Percentiles rank a stretch among this genome's conserved stretches.
phyloP scores from a whole-genome alignment of 2,329 filamentous ascomycete species.

The Pseudomassariella vexata region DNA sequence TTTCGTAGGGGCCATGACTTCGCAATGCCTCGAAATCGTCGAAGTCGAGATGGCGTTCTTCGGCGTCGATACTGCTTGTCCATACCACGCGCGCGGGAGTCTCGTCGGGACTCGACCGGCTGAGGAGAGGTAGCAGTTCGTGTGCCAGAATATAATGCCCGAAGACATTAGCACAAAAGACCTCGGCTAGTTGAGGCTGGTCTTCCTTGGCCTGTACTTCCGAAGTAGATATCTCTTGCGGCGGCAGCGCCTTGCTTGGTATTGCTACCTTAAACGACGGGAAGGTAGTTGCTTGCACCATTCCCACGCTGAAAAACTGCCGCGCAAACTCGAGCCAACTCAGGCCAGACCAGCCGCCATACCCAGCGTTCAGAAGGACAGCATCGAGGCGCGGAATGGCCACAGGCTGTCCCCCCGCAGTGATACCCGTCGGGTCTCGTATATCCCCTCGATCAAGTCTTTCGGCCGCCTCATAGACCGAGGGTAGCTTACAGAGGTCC shows the following conservation, averaged over 20 bases:
- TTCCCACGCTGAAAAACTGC: slow-evolving; percentile 50
- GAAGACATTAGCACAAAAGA: slow-evolving; percentile 91
- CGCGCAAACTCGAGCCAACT: slow-evolving; percentile 58
- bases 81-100: slow-evolving; percentile 69
- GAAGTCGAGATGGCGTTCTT: slow-evolving; percentile 44
- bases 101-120: slow-evolving; percentile 33
- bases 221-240: slow-evolving; percentile 24
- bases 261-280: slow-evolving; percentile 68
- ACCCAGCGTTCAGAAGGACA: slow-evolving; percentile 80
- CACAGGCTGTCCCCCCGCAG: slow-evolving; percentile 31
- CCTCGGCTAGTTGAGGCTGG: slow-evolving; percentile 64
- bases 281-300: slow-evolving; percentile 66
- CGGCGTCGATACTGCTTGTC: slow-evolving; percentile 76
- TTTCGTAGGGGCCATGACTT: slow-evolving; percentile 68
- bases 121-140: slow-evolving; percentile 69
- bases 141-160: slow-evolving; percentile 90
- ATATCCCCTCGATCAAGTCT: slow-evolving; percentile 38
- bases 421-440: slow-evolving; percentile 33
- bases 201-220: slow-evolving; percentile 21
- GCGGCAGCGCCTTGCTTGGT: slow-evolving; percentile 36
- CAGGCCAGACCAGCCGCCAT: slow-evolving; percentile 79
- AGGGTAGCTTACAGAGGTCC: slow-evolving; percentile 54
- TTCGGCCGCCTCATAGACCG: slow-evolving; percentile 42
- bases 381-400: slow-evolving; percentile 68
- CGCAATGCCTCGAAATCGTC: slow-evolving; percentile 72